Evolutionary conservation across 108 stramenopile species (phyloP), one percentile per base, ranked within the genome.

Genomic region (Cafeteria roenbergensis): DNA sequence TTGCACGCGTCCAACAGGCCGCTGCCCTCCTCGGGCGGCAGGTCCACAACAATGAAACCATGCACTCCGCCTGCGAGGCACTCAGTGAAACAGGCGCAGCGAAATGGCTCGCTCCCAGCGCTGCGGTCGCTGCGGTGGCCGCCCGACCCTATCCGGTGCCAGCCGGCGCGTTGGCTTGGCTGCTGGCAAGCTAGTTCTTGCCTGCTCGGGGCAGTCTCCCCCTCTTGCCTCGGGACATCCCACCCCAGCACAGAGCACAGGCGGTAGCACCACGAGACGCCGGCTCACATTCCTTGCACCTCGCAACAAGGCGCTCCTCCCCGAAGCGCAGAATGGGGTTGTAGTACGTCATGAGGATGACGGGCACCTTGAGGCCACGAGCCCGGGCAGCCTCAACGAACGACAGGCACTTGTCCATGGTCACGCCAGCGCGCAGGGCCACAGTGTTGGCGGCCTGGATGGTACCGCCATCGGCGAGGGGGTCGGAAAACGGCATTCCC

Each of bases 301-400:
- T 80, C n/a, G 65, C 75, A 66, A 90, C 92, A 58, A 95, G 83
- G 57, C 82, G 72, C 8, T 94, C 92, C 53, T 88, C 75, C 14
- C 92, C 93, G 71, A 86, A 92, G 68, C 90, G 89, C 37, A 88
- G 82, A 79, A 97, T 94, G 29, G 94, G 93, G 71, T 97, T 97
- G 80, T 84, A 88, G 83, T 97, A 97, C 55, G 93, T 94, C 96
- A 97, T 97, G 51, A 97, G 85, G 33, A 97, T 85, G 52, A 97
- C 90, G 51, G 96, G 96, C 50, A 92, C 84, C 48, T 90, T 95
- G 57, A 97, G 84, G 35, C 96, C 96, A 78, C 74, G 71, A 24
- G 74, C 76, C 21, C 96, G 86, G 24, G 93, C 90, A 62, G 73
- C 66, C 65, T 81, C 79, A 61, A 94, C 89, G 78, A 90, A 86